Evolutionary conservation across 192 early-diverging fungal species (phyloP).

Genomic region (Anaeromyces robustus): DNA sequence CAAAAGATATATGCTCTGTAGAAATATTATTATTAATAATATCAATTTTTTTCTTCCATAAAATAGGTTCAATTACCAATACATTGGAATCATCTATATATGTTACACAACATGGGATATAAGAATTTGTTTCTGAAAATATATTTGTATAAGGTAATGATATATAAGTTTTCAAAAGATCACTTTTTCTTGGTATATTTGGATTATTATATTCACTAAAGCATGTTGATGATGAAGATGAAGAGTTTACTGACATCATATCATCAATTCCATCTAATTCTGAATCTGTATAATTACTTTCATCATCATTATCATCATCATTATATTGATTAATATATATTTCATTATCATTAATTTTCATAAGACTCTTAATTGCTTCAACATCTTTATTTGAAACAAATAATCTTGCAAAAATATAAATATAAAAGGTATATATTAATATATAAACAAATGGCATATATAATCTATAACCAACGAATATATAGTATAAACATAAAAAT

Average conservation of each 20-base stretch:
- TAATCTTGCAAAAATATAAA: background rate
- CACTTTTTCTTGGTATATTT: background rate
- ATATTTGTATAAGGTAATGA: background rate
- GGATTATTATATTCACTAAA: background rate
- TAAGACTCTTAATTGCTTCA: background rate
- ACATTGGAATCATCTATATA: background rate
- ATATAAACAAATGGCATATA: background rate
- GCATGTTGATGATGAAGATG: background rate
- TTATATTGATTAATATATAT: background rate
- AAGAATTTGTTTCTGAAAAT: background rate
- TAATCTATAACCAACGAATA: background rate
- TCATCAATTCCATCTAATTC: background rate
- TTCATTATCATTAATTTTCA: background rate
- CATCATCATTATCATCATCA: background rate
- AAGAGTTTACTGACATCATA: background rate
- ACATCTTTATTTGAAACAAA: background rate
- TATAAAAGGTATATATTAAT: background rate
- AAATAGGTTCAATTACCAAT: background rate
- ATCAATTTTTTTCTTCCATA: background rate
- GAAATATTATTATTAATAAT: background rate
- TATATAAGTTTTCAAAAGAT: background rate
- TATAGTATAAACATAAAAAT: background rate
- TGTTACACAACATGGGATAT: background rate
- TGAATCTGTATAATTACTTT: background rate
- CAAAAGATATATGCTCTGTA: background rate